Evolutionary conservation across 768 basidiomycete species (phyloP), one percentile per base, ranked within the genome.

Genomic region (Porphyrellus cyaneotinctus): DNA sequence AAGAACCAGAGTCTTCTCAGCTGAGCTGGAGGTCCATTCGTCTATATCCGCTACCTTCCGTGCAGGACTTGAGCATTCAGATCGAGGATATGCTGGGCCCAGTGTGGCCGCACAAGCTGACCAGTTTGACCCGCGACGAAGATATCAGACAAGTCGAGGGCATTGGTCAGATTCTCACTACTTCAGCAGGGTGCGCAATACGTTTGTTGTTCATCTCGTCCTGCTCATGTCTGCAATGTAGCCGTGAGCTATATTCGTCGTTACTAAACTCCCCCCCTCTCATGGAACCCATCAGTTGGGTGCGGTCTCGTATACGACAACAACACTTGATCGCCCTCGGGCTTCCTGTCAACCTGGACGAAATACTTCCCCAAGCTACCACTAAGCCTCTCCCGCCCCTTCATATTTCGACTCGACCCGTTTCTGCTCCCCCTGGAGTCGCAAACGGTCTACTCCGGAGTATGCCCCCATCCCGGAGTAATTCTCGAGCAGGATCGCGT

Each of bases 311-410:
- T 39, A 93, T 92, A 65, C 82, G 95, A 51, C 76, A 93, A 43
- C 91, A 93, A 64, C 91, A 97, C 63, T 76, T 97, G 43, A 95
- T 95, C 54, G 73, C 91, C 13, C 82, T 97, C 23, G 95, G 95
- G 22, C 86, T 97, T 42, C 95, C 95, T 4, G 90, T 97, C 47
- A 97, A 97, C 64, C 76, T 97, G 7, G 95, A 97, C 65, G 95
- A 97, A 72, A 84, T 95, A 9, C 74, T 91, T 45, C 88, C 89
- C 2, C 82, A 79, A 43, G 75, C 79, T 9, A 80, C 75, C 53
- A 78, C 79, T 39, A 86, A 83, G 61, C 73, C 80, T 7, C 75
- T 95, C 32, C 94, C 94, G 3, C 79, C 85, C 18, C 75, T 95
- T 38, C 84, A 92, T 57, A 90, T 97, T 45, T 82, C 81, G 26